These are phyloP conservation scores for Dictyophora rubrovolvata DNA, from an alignment of 768 basidiomycete genomes.

Conservation along the genomic window DNA sequence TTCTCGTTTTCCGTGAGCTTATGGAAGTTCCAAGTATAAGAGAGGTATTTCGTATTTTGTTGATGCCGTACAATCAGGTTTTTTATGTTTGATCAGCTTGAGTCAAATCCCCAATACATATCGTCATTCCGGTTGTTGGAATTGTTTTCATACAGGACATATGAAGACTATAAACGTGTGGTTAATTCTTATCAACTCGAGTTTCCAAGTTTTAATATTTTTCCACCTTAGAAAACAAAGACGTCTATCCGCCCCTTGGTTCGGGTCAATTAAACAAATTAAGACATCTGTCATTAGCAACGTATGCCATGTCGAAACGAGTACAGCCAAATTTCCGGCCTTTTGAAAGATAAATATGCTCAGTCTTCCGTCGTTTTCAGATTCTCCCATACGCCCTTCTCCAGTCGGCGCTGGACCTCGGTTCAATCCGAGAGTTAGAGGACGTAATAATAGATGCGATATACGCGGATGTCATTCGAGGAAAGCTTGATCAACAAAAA, in stretches of 20 bases:
- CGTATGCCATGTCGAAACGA: conserved; percentile 65
- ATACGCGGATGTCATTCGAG: conserved; percentile 81
- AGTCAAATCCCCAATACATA: conserved; percentile 47
- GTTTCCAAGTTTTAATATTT: background rate
- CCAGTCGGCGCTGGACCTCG: conserved; percentile 59
- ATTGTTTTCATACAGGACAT: conserved; percentile 86
- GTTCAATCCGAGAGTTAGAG: conserved; percentile 80
- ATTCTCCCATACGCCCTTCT: conserved; percentile 76
- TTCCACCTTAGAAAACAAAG: conserved; percentile 46
- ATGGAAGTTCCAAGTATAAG: conserved; percentile 74
- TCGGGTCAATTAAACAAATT: conserved; percentile 73
- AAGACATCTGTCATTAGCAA: conserved; percentile 86
- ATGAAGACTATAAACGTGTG: conserved; percentile 70
- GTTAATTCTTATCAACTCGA: background rate
- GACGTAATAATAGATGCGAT: conserved; percentile 96
- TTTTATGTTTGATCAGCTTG: background rate
- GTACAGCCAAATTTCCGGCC: conserved; percentile 33
- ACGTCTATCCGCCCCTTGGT: conserved; percentile 56
- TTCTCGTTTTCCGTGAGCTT: conserved; percentile 87
- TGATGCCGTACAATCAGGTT: background rate
- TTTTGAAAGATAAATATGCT: background rate
- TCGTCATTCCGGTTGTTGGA: conserved; percentile 59
- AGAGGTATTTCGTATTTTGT: conserved; percentile 40
- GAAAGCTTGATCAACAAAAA: conserved; percentile 89
- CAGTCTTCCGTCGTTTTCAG: conserved; percentile 25